Conservation (phyloP, 345 rosid species). For the Punica granatum region DNA sequence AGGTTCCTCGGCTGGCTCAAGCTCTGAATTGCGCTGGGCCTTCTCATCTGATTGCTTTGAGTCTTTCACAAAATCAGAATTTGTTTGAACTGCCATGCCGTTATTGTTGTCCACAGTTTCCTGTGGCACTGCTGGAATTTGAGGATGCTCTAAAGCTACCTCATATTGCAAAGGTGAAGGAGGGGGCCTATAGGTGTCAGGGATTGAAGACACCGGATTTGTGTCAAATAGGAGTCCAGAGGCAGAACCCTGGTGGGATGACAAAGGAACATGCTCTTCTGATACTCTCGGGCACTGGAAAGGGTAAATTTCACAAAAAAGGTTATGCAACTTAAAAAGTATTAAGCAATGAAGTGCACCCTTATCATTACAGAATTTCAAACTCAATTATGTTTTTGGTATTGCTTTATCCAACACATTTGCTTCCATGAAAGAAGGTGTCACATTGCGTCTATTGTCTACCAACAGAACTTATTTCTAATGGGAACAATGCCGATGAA, state of each 20-base stretch:
- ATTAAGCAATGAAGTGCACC: not conserved
- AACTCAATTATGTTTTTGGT: not conserved
- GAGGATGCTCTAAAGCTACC: constrained; percentile 40
- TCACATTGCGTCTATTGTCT: not conserved
- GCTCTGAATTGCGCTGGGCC: constrained; percentile 34
- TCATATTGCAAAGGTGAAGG: constrained; percentile 68
- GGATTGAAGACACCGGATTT: constrained; percentile 65
- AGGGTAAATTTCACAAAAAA: constrained; percentile 15
- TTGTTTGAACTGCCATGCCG: constrained; percentile 27
- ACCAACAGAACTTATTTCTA: not conserved
- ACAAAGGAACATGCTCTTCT: constrained; percentile 58
- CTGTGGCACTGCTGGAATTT: constrained; percentile 30
- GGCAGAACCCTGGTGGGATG: constrained; percentile 43
- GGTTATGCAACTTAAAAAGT: not conserved
- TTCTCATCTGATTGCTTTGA: constrained; percentile 44
- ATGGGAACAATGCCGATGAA: not conserved
- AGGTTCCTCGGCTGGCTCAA: constrained; percentile 32
- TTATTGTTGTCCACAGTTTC: constrained; percentile 37
- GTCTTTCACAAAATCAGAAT: constrained; percentile 42
- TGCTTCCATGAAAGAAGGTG: not conserved
- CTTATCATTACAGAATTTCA: not conserved
- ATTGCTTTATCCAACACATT: not conserved
- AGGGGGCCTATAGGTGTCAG: constrained; percentile 72
- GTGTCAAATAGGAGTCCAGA: constrained; percentile 75
- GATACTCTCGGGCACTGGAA: constrained; percentile 56